Base-by-base conservation (phyloP, 306 rosid species). In the Adenanthera pavonina region DNA sequence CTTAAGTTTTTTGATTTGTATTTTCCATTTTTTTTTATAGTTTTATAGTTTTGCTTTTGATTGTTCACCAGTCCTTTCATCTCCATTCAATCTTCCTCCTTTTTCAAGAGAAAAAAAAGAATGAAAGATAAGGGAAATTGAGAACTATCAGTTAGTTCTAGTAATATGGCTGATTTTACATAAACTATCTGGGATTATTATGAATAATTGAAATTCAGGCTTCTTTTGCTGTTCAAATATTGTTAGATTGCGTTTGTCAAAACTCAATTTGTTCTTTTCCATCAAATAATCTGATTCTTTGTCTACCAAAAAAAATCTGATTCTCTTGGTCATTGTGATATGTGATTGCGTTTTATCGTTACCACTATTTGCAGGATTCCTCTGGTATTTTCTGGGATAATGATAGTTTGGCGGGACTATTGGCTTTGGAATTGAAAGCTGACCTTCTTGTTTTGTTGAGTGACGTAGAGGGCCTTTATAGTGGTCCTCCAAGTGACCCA, bases 361-460 rank as follows among this genome's bases (percentile, higher is more conserved):
- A 83, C 83, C 74, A 30, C 49, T 54, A 33, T 79, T 71, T 81
- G 87, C 97, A 95, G 99, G 99, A 95, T 76, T 92, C 98, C 77
- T 87, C 98, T 68, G 99, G 98, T 57, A 93, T 93, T 78, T 95
- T 95, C 77, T 95, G 98, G 99, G 99, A 95, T 85, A 95, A 95
- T 77, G 99, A 95, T 76, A 92, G 99, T 81, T 92, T 95, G 90
- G 98, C 99, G 7, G 89, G 96, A 80, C 88, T 93, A 64, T 84
- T 95, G 82, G 98, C 99, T 65, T 78, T 85, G 69, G 98, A 95
- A 83, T 91, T 93, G 64, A 93, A 95, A 74, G 99, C 97, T 69
- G 99, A 95, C 73, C 98, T 95, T 69, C 92, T 95, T 56, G 96
- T 95, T 85, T 70, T 95, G 61, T 80, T 95, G 83, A 95, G 98